These are phyloP conservation scores for Pestalotiopsis fici DNA, from an alignment of 2,329 filamentous ascomycete species.

Conservation along the genomic window DNA sequence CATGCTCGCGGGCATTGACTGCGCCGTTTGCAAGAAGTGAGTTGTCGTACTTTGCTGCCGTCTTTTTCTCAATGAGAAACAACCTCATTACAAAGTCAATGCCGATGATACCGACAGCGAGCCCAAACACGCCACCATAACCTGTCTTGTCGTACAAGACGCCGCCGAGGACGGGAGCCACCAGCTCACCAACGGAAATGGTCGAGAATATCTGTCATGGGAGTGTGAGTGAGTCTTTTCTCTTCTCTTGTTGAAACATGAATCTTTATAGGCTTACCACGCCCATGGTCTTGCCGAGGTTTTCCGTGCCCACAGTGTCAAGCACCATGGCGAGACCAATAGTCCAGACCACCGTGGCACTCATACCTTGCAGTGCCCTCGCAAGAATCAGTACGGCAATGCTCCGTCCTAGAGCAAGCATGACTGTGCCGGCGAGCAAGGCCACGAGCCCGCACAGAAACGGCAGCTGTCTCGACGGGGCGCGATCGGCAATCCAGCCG, in stretches of 20 bases:
- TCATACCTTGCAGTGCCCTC: constrained; percentile 57
- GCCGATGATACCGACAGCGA: constrained; percentile 53
- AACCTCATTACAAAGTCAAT: constrained; percentile 63
- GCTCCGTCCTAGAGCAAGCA: constrained; percentile 52
- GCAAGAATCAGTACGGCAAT: constrained; percentile 50
- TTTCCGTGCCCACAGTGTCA: constrained; percentile 56
- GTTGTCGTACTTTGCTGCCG: constrained; percentile 44
- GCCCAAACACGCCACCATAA: constrained; percentile 58
- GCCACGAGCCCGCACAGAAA: constrained; percentile 58
- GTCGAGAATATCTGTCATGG: constrained; percentile 54
- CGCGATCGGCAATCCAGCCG: constrained; percentile 56
- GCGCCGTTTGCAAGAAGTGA: constrained; percentile 21
- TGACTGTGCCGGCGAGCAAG: constrained; percentile 52
- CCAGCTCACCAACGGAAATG: constrained; percentile 56
- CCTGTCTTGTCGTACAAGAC: constrained; percentile 60
- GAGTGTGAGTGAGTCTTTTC: constrained; percentile 10
- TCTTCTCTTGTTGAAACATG: neutral
- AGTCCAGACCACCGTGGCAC: constrained; percentile 59
- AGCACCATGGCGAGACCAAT: constrained; percentile 54
- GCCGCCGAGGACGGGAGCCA: constrained; percentile 60
- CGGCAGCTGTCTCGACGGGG: constrained; percentile 53
- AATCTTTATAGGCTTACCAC: constrained; percentile 37
- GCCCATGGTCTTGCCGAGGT: constrained; percentile 63
- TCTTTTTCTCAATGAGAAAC: constrained; percentile 64
- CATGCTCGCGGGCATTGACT: constrained; percentile 15